Conservation (phyloP, 805 yeast genomes). For the Saccharomycopsis fibuligera region DNA sequence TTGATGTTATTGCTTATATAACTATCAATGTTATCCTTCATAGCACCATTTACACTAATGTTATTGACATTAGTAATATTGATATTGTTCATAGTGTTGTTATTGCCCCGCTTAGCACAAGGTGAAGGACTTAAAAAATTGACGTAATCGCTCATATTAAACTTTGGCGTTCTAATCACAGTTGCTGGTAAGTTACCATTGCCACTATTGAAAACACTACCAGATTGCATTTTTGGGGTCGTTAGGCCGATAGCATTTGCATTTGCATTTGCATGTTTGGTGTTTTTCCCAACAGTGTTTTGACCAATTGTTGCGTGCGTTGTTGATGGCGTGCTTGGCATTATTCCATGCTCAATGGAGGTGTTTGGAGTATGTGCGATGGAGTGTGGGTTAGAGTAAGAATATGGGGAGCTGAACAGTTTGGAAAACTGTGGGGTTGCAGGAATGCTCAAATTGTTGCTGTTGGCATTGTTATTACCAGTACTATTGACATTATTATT, state of each 20-base stretch:
- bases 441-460: constrained; percentile 4
- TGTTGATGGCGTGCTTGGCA: constrained; percentile 2
- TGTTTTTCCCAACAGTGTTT: too few species aligned
- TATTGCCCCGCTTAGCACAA: constrained; percentile 7
- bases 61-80: too few species aligned
- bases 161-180: constrained; percentile 48
- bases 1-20: too few species aligned
- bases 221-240: constrained; percentile 25
- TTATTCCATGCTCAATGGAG: too few species aligned
- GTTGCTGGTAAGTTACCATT: constrained; percentile 20
- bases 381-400: constrained; percentile 1
- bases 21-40: too few species aligned
- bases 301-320: too few species aligned
- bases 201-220: constrained; percentile 20
- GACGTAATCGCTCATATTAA: constrained; percentile 79
- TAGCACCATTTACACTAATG: too few species aligned
- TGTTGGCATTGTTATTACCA: not conserved
- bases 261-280: constrained; percentile 14
- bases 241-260: too few species aligned
- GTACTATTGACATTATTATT: not conserved
- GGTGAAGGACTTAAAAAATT: constrained; percentile 75
- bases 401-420: constrained; percentile 15
- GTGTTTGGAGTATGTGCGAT: not conserved
- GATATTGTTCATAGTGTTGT: too few species aligned
- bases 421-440: constrained; percentile 15